These are phyloP conservation scores for Dimocarpus longan DNA, from an alignment of 345 rosid genomes.

Conservation along the genomic window DNA sequence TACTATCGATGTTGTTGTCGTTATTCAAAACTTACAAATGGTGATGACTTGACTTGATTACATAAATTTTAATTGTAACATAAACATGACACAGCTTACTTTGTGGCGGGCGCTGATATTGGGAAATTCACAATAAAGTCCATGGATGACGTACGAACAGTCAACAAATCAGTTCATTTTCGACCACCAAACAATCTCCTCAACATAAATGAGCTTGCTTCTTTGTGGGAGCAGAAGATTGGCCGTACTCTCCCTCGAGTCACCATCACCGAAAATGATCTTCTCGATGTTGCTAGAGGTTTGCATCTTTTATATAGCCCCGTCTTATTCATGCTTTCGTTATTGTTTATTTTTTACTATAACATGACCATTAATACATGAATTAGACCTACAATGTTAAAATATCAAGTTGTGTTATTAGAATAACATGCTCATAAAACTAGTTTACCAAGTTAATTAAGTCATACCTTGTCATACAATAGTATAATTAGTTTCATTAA, in stretches of 20 bases:
- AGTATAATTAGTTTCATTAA: too few relatives aligned
- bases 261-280: constrained; percentile 32
- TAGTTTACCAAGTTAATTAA: too few relatives aligned
- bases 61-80: not conserved
- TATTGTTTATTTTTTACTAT: too few relatives aligned
- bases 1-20: too few relatives aligned
- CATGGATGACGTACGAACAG: constrained; percentile 27
- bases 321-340: not conserved
- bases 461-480: too few relatives aligned
- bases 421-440: too few relatives aligned
- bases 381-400: too few relatives aligned
- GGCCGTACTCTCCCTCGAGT: constrained; percentile 33
- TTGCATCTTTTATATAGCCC: not conserved
- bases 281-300: constrained; percentile 39
- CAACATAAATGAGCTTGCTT: constrained; percentile 37
- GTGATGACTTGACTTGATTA: not conserved
- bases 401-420: too few relatives aligned
- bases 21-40: not conserved
- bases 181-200: constrained; percentile 32
- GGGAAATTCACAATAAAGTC: constrained; percentile 37
- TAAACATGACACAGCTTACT: constrained; percentile 26
- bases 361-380: too few relatives aligned
- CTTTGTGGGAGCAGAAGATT: constrained; percentile 41
- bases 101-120: constrained; percentile 40
- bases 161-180: constrained; percentile 39